These are phyloP conservation scores for Fusarium pseudoanthophilum DNA, from an alignment of 2,329 filamentous ascomycete genomes.

Conservation along the genomic window DNA sequence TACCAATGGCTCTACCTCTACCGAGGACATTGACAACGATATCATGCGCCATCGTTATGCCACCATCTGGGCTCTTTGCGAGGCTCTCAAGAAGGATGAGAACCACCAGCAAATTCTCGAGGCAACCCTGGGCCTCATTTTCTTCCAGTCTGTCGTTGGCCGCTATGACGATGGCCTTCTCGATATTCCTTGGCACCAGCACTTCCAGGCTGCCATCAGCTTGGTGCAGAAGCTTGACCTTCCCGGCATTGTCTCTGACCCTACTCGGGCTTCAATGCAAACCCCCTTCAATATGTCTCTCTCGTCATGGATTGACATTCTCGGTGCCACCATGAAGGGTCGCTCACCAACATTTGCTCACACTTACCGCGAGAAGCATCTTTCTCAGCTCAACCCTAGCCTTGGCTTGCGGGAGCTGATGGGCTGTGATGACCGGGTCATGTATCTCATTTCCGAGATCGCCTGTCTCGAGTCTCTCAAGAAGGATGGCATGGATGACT, in stretches of 20 bases:
- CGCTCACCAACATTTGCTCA: conserved; percentile 88
- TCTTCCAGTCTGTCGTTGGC: conserved; percentile 94
- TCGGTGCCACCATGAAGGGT: conserved; percentile 92
- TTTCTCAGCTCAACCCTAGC: conserved; percentile 70
- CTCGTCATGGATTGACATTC: conserved; percentile 95
- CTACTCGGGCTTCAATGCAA: conserved; percentile 62
- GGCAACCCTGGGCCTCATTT: conserved; percentile 92
- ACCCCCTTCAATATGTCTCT: conserved; percentile 96
- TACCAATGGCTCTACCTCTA: conserved; percentile 65
- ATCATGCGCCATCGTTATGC: conserved; percentile 93
- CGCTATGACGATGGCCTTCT: conserved; percentile 84
- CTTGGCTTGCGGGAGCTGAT: conserved; percentile 90
- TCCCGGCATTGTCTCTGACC: conserved; percentile 71
- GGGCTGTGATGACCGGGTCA: conserved; percentile 96
- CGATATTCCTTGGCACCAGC: conserved; percentile 96
- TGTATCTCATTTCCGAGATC: conserved; percentile 98
- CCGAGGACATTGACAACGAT: conserved; percentile 84
- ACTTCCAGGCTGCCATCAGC: conserved; percentile 90
- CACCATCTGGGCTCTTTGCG: conserved; percentile 86
- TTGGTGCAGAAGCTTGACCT: conserved; percentile 88
- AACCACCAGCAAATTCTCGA: conserved; percentile 91
- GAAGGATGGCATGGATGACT: conserved; percentile 82
- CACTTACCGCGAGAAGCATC: conserved; percentile 94
- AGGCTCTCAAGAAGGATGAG: conserved; percentile 81
- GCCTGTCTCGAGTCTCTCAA: conserved; percentile 94